Evolutionary conservation across 495 filamentous ascomycete species (phyloP), one percentile per base, ranked within the genome.

Genomic region (Xylaria intraflava): DNA sequence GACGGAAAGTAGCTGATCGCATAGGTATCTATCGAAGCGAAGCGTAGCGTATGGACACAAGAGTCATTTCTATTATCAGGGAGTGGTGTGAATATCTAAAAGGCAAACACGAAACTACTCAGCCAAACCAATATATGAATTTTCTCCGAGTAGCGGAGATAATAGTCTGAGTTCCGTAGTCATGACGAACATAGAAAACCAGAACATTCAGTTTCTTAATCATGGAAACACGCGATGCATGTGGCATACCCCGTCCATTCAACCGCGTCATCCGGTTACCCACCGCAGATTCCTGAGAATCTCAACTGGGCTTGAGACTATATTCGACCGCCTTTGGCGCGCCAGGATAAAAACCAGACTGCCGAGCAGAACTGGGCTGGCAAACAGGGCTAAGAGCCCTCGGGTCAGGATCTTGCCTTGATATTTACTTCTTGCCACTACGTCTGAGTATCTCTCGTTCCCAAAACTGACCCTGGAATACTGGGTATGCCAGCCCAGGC

Each of bases 401-500:
- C 67, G 64, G 54, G 77, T 53, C 40, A 90, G 67, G 10, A 89
- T 65, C 53, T 66, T 67, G 6, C 85, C 84, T 69, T 99, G 93
- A 42, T 76, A 68, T 42, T 81, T 76, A 43, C 83, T 85, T 52
- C 78, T 80, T 27, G 69, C 73, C 23, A 87, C 74, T 2, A 97
- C 87, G 55, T 94, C 87, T 2, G 84, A 87, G 65, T 99, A 99
- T 26, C 88, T 74, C 72, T 93, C 84, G 59, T 94, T 95, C 26
- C 87, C 86, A 67, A 97, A 98, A 56, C 89, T 94, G 20, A 98
- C 84, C 14, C 92, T 75, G n/a, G 83, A 81, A 62, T 98, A 98
- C 73, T 96, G 89, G 1, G 93, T 98, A 67, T 82, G 80, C 82
- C 89, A 95, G 2, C 91, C 93, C 17, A 89, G 61, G 40, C 72